Conservation (phyloP, 2,329 filamentous ascomycete genomes). For the Arthrinium phaeospermum region DNA sequence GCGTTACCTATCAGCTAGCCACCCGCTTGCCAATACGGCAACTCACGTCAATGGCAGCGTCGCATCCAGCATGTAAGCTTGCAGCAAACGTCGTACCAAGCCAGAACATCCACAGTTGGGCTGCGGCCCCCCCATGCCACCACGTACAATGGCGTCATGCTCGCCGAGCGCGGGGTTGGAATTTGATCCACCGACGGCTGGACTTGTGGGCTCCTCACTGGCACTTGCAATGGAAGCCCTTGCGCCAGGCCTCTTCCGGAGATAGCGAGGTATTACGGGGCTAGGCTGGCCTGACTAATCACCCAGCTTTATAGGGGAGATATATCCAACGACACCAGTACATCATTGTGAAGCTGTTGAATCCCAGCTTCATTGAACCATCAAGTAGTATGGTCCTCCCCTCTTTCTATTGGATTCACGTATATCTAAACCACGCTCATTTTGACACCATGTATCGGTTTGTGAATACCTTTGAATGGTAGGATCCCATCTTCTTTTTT, state of each 20-base stretch:
- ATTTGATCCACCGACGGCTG: constrained; percentile 1
- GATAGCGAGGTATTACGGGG: not conserved
- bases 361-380: too few relatives aligned
- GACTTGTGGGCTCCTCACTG: not conserved
- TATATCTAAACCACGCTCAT: too few relatives aligned
- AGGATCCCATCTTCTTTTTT: too few relatives aligned
- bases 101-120: not conserved
- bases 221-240: not conserved
- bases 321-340: not conserved
- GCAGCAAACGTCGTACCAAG: constrained; percentile 5
- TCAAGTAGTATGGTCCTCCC: too few relatives aligned
- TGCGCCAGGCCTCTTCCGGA: constrained; percentile 7
- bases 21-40: not conserved
- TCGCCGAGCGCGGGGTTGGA: constrained; percentile 12
- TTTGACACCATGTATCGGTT: too few relatives aligned
- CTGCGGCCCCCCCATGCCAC: not conserved
- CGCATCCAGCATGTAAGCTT: not conserved
- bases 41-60: not conserved
- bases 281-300: not conserved
- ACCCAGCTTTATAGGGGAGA: not conserved
- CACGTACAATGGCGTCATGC: constrained; percentile 10
- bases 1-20: constrained; percentile 1
- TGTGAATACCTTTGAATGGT: too few relatives aligned
- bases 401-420: too few relatives aligned
- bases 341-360: not conserved